These are phyloP conservation scores for Candida hispaniensis DNA, from an alignment of 805 yeast species.

Conservation along the genomic window DNA sequence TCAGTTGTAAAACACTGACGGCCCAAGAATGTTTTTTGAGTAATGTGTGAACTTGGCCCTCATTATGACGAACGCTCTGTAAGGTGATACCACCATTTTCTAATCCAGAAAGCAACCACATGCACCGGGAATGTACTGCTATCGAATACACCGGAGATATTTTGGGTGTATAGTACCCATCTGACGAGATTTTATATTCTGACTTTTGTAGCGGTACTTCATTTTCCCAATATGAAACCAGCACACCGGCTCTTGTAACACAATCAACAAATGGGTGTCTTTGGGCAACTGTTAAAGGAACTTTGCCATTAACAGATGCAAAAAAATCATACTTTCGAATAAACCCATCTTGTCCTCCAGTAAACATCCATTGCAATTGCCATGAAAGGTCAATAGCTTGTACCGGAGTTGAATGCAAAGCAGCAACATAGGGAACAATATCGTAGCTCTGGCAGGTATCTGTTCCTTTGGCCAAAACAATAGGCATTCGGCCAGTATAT, in stretches of 20 bases:
- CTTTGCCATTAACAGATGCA: constrained; percentile 74
- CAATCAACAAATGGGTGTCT: constrained; percentile 81
- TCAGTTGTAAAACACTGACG: constrained; percentile 60
- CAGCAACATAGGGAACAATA: constrained; percentile 75
- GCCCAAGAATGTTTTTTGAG: constrained; percentile 62
- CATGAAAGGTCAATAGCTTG: constrained; percentile 66
- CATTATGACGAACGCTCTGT: constrained; percentile 71
- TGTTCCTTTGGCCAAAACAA: constrained; percentile 2
- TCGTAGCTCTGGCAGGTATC: constrained; percentile 48
- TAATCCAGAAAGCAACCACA: constrained; percentile 78
- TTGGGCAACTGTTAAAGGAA: constrained; percentile 83
- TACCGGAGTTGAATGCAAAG: constrained; percentile 69
- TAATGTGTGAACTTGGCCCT: constrained; percentile 72
- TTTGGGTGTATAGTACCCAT: constrained; percentile 30
- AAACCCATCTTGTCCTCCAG: constrained; percentile 95
- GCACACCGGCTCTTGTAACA: constrained; percentile 71
- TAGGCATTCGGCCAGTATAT: constrained; percentile 17
- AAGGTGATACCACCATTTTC: constrained; percentile 70
- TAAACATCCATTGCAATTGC: constrained; percentile 77
- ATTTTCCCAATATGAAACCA: constrained; percentile 87
- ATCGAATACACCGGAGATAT: constrained; percentile 80
- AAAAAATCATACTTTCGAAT: constrained; percentile 82
- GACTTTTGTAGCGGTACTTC: constrained; percentile 64
- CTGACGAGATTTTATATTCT: constrained; percentile 32
- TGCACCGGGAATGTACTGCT: constrained; percentile 71